These are phyloP conservation scores for Metschnikowia orientalis DNA, from an alignment of 805 yeast species.

Conservation along the genomic window DNA sequence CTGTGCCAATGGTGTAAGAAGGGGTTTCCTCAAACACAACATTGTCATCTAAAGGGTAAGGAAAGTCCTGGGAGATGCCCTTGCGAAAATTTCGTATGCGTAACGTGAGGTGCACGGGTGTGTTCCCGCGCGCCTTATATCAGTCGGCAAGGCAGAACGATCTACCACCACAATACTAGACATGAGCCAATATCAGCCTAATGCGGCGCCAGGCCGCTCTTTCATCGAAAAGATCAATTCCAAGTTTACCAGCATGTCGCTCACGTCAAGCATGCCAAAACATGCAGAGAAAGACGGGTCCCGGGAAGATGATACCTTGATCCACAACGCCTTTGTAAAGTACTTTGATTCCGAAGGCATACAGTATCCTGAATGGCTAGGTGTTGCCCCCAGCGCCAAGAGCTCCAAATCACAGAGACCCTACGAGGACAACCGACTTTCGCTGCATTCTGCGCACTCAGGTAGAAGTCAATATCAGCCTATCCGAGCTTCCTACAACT, in stretches of 20 bases:
- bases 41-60: too few species aligned
- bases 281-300: conserved; percentile 37
- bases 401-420: background rate
- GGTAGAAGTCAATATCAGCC: conserved; percentile 22
- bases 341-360: conserved; percentile 29
- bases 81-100: too few species aligned
- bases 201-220: conserved; percentile 22
- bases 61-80: too few species aligned
- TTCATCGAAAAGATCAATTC: conserved; percentile 35
- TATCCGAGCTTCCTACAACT: conserved; percentile 22
- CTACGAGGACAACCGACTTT: background rate
- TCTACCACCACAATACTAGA: too few species aligned
- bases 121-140: too few species aligned
- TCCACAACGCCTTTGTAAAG: conserved; percentile 41
- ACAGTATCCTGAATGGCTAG: conserved; percentile 45
- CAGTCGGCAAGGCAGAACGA: too few species aligned
- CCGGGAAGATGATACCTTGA: conserved; percentile 35
- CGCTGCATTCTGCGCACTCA: background rate
- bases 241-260: conserved; percentile 35
- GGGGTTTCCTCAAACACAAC: too few species aligned
- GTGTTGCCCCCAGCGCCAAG: conserved; percentile 18
- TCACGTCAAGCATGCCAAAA: conserved; percentile 19
- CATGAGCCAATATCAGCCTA: conserved; percentile 23
- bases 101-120: too few species aligned
- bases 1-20: too few species aligned